Evolutionary conservation across 2,329 filamentous ascomycete species (phyloP).

Genomic region (Ophiostoma angusticollis): DNA sequence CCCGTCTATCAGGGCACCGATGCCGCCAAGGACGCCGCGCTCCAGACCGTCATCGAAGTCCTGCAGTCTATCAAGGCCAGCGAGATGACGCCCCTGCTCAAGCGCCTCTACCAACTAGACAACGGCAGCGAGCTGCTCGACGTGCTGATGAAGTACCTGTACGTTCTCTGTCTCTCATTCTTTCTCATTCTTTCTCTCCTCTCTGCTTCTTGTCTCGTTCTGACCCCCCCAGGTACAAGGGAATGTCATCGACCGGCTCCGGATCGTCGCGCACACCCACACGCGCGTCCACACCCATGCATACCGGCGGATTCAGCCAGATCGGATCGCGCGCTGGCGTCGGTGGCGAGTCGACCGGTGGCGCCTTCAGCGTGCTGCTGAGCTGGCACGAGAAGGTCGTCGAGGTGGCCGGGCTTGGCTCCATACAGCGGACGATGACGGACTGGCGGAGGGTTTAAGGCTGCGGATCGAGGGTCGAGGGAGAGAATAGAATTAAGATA

Average conservation of each 20-base stretch:
- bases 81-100: constrained; percentile 84
- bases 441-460: constrained; percentile 82
- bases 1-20: constrained; percentile 59
- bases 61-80: constrained; percentile 91
- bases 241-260: constrained; percentile 50
- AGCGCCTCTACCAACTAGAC: constrained; percentile 63
- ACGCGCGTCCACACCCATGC: constrained; percentile 50
- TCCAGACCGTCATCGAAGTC: constrained; percentile 82
- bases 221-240: constrained; percentile 58
- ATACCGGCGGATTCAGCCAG: constrained; percentile 83
- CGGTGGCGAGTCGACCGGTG: constrained; percentile 56
- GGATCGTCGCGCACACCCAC: constrained; percentile 29
- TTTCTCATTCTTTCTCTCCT: background rate
- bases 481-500: too few species aligned
- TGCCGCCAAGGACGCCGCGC: constrained; percentile 60
- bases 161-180: constrained; percentile 25
- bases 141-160: constrained; percentile 96
- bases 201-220: background rate
- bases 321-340: constrained; percentile 43
- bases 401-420: constrained; percentile 80
- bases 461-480: background rate
- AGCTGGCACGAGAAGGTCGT: constrained; percentile 99
- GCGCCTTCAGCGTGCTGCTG: constrained; percentile 89
- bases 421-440: constrained; percentile 89
- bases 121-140: constrained; percentile 79